phyloP scores from a whole-genome alignment of 768 basidiomycete genomes.

The Russula dissimulans region DNA sequence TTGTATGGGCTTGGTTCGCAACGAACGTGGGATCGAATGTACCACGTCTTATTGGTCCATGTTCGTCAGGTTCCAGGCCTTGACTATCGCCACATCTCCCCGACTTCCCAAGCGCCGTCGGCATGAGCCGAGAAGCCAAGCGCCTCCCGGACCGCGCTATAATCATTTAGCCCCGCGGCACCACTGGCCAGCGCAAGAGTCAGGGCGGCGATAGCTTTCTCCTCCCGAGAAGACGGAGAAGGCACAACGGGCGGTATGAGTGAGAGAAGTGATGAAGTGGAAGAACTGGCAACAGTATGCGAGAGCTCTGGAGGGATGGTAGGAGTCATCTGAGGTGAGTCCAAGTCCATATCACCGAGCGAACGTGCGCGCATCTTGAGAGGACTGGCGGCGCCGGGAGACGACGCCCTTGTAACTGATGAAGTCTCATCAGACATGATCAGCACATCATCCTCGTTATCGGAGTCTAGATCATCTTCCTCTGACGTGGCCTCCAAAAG shows the following conservation, averaged over 20 bases:
- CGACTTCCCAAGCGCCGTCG: constrained; percentile 37
- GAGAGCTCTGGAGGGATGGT: constrained; percentile 29
- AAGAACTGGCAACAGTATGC: constrained; percentile 30
- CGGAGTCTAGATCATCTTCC: constrained; percentile 21
- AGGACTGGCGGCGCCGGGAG: constrained; percentile 12
- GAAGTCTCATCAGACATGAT: constrained; percentile 39
- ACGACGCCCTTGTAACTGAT: constrained; percentile 13
- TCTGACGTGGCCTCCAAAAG: constrained; percentile 19
- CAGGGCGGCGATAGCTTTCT: constrained; percentile 53
- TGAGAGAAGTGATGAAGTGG: constrained; percentile 34
- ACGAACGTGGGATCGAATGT: neutral
- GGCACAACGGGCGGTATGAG: constrained; percentile 24
- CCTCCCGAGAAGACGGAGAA: constrained; percentile 37
- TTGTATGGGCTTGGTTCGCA: neutral
- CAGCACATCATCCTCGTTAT: constrained; percentile 39
- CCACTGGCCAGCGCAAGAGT: constrained; percentile 55
- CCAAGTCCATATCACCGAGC: constrained; percentile 36
- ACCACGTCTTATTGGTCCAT: neutral
- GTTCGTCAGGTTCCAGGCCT: neutral
- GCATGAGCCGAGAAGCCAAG: constrained; percentile 25
- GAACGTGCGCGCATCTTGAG: constrained; percentile 38
- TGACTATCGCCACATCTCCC: constrained; percentile 45
- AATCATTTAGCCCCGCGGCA: constrained; percentile 51
- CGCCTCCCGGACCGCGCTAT: constrained; percentile 37
- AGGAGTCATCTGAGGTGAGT: constrained; percentile 23